Percentiles rank a stretch among this genome's conserved stretches.
These are phyloP conservation scores for Yamadazyma takamatsuzukensis DNA, from an alignment of 805 yeast genomes.

Conservation along the genomic window DNA sequence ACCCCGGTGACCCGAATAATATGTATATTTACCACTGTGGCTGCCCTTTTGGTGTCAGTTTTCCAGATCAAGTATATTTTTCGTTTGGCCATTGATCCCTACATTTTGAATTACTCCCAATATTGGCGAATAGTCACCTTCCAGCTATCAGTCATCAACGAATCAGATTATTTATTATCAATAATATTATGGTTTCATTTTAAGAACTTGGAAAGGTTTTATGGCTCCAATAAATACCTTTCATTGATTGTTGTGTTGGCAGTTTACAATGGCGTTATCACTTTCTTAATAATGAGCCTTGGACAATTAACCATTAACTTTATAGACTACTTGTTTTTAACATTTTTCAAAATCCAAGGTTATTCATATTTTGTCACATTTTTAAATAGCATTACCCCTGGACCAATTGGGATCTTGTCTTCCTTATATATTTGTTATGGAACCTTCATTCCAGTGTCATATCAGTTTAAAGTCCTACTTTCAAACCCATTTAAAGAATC, in stretches of 20 bases:
- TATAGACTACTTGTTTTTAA: constrained; percentile 5
- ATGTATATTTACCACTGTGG: constrained; percentile 29
- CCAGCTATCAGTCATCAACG: constrained; percentile 55
- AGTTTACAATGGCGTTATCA: constrained; percentile 43
- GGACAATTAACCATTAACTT: constrained; percentile 32
- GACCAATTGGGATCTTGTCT: constrained; percentile 39
- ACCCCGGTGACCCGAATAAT: constrained; percentile 42
- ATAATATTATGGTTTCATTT: constrained; percentile 47
- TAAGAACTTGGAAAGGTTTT: constrained; percentile 54
- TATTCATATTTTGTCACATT: constrained; percentile 17
- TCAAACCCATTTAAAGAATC: constrained; percentile 13
- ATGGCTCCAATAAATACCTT: constrained; percentile 53
- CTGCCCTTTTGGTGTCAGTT: constrained; percentile 42
- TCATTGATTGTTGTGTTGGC: constrained; percentile 43
- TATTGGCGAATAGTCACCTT: constrained; percentile 51
- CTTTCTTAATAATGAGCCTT: constrained; percentile 36
- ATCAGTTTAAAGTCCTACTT: constrained; percentile 31
- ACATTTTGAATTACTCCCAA: constrained; percentile 50
- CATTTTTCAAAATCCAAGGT: constrained; percentile 4
- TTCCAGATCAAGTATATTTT: constrained; percentile 43
- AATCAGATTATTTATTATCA: constrained; percentile 50
- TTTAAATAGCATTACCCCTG: constrained; percentile 34
- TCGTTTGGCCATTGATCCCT: constrained; percentile 48
- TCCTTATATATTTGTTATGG: constrained; percentile 39
- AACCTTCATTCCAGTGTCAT: constrained; percentile 28